Base-by-base conservation (phyloP, 164 flowering plant genomes). In the Cinnamomum micranthum region DNA sequence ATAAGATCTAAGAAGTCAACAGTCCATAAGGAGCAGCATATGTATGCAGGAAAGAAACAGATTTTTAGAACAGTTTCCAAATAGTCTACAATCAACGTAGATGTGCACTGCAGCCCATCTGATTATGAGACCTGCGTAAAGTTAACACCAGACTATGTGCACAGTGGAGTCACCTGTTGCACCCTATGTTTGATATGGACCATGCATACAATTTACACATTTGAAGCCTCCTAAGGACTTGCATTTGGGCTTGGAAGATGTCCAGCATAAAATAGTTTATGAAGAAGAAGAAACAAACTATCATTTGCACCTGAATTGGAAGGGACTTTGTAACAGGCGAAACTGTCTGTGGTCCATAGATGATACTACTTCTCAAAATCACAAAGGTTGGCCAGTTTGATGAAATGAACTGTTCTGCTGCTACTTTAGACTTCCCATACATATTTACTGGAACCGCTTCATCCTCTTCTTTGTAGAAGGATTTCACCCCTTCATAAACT, bases 381-480 rank as follows among this genome's bases (percentile, higher is more conserved):
- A 91, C 99, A 85, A 71, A 95, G 80, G 85, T 93, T 41, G 87
- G 74, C 76, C 86, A 93, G 76, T 84, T 89, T 41, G 83, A 77
- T 66, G 78, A 78, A 70, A 95, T 81, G 62, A 82, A 85, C 77
- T 88, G 79, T 85, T 95, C 99, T 55, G 99, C 95, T 75, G 87
- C 94, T 55, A 92, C 86, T 85, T 95, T 95, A 64, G 97, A 90
- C 77, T 87, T 89, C 17, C 97, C 99, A 80, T 95, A 95, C 65
- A 87, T 89, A 82, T 95, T 95, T 58, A 95, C 97, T 27, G 99
- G 94, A 73, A 75, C 69, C 17, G 93, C 82, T 78, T 86, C 95
- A 82, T 92, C 97, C 35, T 89, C 97, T 89, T 95, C 99, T 79
- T 84, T 91, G 84, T 92, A 95, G 82, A 91, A 95, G 58, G 99